These are phyloP conservation scores for Fusarium transvaalense DNA, from an alignment of 2,329 filamentous ascomycete genomes.

Conservation along the genomic window DNA sequence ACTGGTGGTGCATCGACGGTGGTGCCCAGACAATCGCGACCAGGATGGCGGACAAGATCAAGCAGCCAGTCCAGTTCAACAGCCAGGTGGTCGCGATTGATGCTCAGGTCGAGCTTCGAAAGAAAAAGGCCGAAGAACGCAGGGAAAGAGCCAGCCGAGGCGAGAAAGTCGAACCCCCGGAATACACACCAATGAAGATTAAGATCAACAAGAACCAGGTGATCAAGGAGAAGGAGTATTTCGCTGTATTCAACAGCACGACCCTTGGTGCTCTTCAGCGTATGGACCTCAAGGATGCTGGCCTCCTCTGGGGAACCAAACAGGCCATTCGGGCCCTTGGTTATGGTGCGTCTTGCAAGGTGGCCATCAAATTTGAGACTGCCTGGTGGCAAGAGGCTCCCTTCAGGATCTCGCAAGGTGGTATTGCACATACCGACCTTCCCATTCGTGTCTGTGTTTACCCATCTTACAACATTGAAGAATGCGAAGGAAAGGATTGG, in stretches of 20 bases:
- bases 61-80: conserved; percentile 19
- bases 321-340: conserved; percentile 50
- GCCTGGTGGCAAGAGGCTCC: conserved; percentile 44
- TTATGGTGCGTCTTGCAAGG: conserved; percentile 50
- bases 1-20: conserved; percentile 42
- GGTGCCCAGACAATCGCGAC: conserved; percentile 30
- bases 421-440: conserved; percentile 44
- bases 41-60: conserved; percentile 24
- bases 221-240: conserved; percentile 25
- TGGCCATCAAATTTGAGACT: conserved; percentile 53
- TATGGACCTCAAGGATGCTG: conserved; percentile 43
- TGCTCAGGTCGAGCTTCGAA: background rate
- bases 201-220: conserved; percentile 4
- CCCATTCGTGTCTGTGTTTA: conserved; percentile 52
- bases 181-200: conserved; percentile 17
- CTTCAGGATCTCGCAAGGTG: conserved; percentile 23
- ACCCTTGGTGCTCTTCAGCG: conserved; percentile 34
- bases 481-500: conserved; percentile 3
- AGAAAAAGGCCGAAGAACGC: background rate
- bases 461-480: conserved; percentile 48
- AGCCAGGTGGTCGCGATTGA: conserved; percentile 32
- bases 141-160: background rate
- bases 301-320: conserved; percentile 48
- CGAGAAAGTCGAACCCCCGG: background rate
- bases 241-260: conserved; percentile 39